These are phyloP conservation scores for Syzygium aqueum DNA, from an alignment of 345 rosid species.

Conservation along the genomic window DNA sequence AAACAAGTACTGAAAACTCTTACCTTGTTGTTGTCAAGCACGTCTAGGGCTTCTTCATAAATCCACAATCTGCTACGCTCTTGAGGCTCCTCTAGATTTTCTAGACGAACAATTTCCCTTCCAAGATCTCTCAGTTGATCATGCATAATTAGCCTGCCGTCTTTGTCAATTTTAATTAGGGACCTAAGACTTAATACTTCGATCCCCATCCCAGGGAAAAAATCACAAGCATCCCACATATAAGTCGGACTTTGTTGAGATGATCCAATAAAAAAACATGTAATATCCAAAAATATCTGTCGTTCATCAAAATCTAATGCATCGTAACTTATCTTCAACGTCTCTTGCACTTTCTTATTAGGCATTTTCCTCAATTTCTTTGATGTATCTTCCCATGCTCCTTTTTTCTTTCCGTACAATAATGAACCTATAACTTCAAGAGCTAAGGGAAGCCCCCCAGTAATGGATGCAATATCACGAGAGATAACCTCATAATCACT, in stretches of 20 bases:
- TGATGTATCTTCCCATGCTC: not conserved
- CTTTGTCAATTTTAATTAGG: too few relatives aligned
- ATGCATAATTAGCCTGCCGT: not conserved
- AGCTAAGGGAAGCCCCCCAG: not conserved
- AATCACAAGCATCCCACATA: not conserved
- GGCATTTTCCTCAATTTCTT: not conserved
- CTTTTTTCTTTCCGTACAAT: rapidly evolving
- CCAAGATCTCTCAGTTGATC: not conserved
- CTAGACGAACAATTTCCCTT: not conserved
- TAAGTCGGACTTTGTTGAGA: not conserved
- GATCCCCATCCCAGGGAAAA: not conserved
- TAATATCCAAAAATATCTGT: not conserved
- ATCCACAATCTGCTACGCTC: not conserved
- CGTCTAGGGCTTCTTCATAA: not conserved
- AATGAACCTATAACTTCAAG: not conserved
- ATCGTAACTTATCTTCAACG: not conserved
- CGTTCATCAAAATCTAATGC: not conserved
- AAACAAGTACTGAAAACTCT: not conserved
- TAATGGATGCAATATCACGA: too few relatives aligned
- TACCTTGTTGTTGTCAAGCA: not conserved
- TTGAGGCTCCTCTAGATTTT: not conserved
- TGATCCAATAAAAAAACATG: not conserved
- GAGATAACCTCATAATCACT: not conserved
- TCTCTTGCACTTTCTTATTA: not conserved
- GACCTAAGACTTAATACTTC: not conserved